Percentiles rank a stretch among this genome's conserved stretches.
These are phyloP conservation scores for Aspergillus asperescens DNA, from an alignment of 495 filamentous ascomycete genomes.

Conservation along the genomic window DNA sequence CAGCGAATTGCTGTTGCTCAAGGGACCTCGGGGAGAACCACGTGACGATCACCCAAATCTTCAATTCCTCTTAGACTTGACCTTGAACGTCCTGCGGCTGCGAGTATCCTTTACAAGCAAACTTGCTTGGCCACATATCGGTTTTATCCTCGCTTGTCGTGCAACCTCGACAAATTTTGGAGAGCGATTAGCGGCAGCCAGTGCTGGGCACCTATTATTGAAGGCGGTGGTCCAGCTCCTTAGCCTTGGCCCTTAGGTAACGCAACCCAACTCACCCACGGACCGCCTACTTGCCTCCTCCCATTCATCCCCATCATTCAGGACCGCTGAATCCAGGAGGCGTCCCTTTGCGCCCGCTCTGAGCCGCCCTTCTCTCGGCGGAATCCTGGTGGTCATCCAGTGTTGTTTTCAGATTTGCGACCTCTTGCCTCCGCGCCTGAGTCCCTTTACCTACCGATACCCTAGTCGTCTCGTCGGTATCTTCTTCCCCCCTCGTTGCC, in stretches of 20 bases:
- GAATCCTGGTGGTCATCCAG: conserved; percentile 23
- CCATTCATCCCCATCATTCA: conserved; percentile 14
- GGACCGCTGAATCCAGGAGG: conserved; percentile 35
- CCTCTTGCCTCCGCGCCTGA: conserved; percentile 2
- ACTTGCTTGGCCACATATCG: conserved; percentile 12
- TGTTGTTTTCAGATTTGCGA: conserved; percentile 9
- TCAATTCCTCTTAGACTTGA: conserved; percentile 7
- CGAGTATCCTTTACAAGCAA: conserved; percentile 12
- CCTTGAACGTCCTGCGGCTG: conserved; percentile 6
- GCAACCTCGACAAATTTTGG: conserved; percentile 6
- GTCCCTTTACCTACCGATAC: conserved; percentile 6
- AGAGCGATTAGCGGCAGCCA: conserved; percentile 13
- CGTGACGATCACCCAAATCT: conserved; percentile 7
- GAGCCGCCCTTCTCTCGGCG: conserved; percentile 15
- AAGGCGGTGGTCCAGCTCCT: conserved; percentile 27
- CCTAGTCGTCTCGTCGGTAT: not conserved
- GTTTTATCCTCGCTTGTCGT: conserved; percentile 7
- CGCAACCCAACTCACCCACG: conserved; percentile 11
- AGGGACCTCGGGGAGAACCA: conserved; percentile 1
- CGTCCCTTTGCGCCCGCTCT: conserved; percentile 18
- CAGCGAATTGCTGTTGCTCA: conserved; percentile 3
- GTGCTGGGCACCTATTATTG: conserved; percentile 25
- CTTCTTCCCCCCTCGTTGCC: conserved; percentile 18
- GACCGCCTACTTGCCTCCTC: conserved; percentile 14
- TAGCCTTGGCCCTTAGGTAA: conserved; percentile 19